These are phyloP conservation scores for Pseudogymnoascus sp. DNA, from an alignment of 2,329 filamentous ascomycete genomes.

Conservation along the genomic window DNA sequence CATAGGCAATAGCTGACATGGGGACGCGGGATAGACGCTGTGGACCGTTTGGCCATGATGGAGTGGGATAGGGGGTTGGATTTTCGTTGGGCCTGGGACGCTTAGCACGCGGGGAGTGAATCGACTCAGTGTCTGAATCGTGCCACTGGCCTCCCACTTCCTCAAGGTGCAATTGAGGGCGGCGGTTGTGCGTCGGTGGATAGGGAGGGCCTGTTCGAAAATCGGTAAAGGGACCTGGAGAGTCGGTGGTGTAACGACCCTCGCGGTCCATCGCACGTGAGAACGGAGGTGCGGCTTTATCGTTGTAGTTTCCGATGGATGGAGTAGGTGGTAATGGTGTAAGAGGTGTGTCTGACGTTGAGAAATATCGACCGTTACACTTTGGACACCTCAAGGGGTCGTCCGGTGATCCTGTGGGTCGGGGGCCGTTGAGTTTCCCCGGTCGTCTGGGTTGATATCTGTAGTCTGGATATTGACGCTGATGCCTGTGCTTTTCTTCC, in stretches of 20 bases:
- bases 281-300: slow-evolving; percentile 11
- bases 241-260: slow-evolving; percentile 50
- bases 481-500: slow-evolving; percentile 85
- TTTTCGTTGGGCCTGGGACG: slow-evolving; percentile 28
- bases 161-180: background rate
- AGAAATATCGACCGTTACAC: slow-evolving; percentile 51
- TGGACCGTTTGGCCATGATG: slow-evolving; percentile 1
- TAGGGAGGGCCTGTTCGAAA: background rate
- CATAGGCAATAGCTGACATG: slow-evolving; percentile 29
- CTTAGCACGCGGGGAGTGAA: background rate
- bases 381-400: slow-evolving; percentile 56
- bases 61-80: slow-evolving; percentile 28
- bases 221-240: slow-evolving; percentile 18
- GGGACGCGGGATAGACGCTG: slow-evolving; percentile 9
- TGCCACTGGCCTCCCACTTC: background rate
- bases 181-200: background rate
- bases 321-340: slow-evolving; percentile 22
- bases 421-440: slow-evolving; percentile 21
- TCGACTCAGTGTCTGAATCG: background rate
- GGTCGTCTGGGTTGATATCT: slow-evolving; percentile 67
- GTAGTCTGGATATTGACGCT: slow-evolving; percentile 86
- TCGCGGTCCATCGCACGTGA: slow-evolving; percentile 50
- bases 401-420: slow-evolving; percentile 31
- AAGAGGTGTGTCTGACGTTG: slow-evolving; percentile 26
- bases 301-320: slow-evolving; percentile 12